phyloP scores from a whole-genome alignment of 768 basidiomycete genomes.

The Xerocomellus chrysenteron region DNA sequence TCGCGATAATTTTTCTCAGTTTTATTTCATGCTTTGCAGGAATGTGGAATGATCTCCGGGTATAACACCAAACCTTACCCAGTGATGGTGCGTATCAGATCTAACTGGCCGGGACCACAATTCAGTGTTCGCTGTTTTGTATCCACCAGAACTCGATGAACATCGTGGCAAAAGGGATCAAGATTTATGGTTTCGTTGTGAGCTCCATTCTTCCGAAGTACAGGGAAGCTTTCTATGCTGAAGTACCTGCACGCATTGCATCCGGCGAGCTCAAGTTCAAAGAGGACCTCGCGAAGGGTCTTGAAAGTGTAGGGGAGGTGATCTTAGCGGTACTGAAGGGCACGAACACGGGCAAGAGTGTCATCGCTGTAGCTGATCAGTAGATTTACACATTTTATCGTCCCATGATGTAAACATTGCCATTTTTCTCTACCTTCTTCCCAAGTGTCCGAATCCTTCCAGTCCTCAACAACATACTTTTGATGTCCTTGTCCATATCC shows the following conservation, averaged over 20 bases:
- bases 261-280: constrained; percentile 47
- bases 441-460: constrained; percentile 27
- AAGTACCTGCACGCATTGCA: constrained; percentile 41
- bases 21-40: constrained; percentile 14
- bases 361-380: constrained; percentile 13
- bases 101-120: neutral
- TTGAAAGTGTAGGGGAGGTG: constrained; percentile 41
- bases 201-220: constrained; percentile 31
- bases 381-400: neutral
- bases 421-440: constrained; percentile 18
- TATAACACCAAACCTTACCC: constrained; percentile 14
- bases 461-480: constrained; percentile 22
- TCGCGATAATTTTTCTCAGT: too few species aligned
- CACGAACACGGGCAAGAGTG: constrained; percentile 33
- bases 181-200: constrained; percentile 46
- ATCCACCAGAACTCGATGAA: constrained; percentile 35
- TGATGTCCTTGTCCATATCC: constrained; percentile 6
- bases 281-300: constrained; percentile 46
- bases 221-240: constrained; percentile 41
- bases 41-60: constrained; percentile 31
- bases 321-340: constrained; percentile 38
- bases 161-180: constrained; percentile 42
- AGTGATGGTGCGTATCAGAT: constrained; percentile 6
- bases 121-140: constrained; percentile 7
- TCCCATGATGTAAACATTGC: constrained; percentile 19